phyloP scores from a whole-genome alignment of 768 basidiomycete species.

The Mycena kentingensis region DNA sequence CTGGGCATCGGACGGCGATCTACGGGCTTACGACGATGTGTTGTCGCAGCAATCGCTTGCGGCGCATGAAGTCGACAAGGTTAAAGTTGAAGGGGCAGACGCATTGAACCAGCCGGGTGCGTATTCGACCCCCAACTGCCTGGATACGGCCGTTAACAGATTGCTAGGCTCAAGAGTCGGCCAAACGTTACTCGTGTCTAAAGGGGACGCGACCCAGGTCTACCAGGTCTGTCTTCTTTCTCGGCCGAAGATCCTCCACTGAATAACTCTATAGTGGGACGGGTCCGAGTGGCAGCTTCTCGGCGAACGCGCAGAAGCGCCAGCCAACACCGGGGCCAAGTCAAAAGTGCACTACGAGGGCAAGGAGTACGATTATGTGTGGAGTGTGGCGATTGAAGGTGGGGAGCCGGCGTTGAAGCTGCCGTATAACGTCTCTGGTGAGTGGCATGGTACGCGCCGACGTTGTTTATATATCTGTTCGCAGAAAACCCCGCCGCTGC shows the following conservation, averaged over 20 bases:
- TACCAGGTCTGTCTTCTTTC: conserved; percentile 65
- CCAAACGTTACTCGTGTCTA: conserved; percentile 89
- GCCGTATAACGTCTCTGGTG: conserved; percentile 88
- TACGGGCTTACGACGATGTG: conserved; percentile 71
- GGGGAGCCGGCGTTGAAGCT: conserved; percentile 91
- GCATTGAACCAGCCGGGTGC: conserved; percentile 72
- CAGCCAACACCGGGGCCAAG: conserved; percentile 87
- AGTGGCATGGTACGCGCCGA: conserved; percentile 24
- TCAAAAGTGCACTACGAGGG: conserved; percentile 74
- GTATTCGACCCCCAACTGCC: conserved; percentile 18
- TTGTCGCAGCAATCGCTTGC: conserved; percentile 81
- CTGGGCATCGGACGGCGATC: conserved; percentile 65
- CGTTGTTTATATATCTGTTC: conserved; percentile 1
- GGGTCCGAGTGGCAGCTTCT: conserved; percentile 84
- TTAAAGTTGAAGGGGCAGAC: conserved; percentile 86
- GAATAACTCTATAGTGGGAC: conserved; percentile 71
- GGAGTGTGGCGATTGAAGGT: conserved; percentile 95
- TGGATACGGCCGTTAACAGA: not conserved
- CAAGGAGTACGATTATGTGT: conserved; percentile 98
- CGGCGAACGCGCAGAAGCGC: conserved; percentile 92
- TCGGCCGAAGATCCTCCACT: not conserved
- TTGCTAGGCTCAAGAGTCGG: conserved; percentile 84
- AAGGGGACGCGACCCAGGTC: conserved; percentile 80
- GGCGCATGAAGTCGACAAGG: conserved; percentile 87
- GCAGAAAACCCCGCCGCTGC: conserved; percentile 89